These are phyloP conservation scores for Saccharomycopsis fermentans DNA, from an alignment of 805 yeast species.

Conservation along the genomic window DNA sequence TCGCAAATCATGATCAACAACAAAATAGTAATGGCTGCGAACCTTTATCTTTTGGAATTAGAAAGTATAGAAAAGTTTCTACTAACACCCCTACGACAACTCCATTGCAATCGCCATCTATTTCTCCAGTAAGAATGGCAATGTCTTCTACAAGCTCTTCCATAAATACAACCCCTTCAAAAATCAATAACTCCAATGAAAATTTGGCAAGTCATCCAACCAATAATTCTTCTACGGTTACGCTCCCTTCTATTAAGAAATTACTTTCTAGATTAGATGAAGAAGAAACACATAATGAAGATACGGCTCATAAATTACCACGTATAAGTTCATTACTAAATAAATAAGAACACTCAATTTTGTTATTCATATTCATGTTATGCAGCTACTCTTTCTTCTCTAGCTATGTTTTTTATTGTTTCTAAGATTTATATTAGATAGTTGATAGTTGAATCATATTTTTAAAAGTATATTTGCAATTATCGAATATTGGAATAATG, in stretches of 20 bases:
- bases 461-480: no score
- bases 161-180: neutral
- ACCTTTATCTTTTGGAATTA: conserved; percentile 13
- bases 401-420: neutral
- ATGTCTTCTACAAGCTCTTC: neutral
- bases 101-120: conserved; percentile 12
- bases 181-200: neutral
- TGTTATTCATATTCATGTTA: neutral
- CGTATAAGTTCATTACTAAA: neutral
- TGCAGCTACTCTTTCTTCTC: neutral
- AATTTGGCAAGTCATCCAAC: neutral
- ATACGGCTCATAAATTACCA: neutral
- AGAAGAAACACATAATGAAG: neutral
- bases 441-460: neutral
- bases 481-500: no score
- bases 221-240: neutral
- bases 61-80: conserved; percentile 4
- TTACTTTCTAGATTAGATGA: conserved; percentile 15
- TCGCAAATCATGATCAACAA: neutral
- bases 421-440: neutral
- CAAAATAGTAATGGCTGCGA: conserved; percentile 4
- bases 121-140: conserved; percentile 8
- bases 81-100: conserved; percentile 11
- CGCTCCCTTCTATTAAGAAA: conserved; percentile 14
- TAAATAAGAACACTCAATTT: neutral